Conservation (phyloP, 2,329 filamentous ascomycete genomes). For the Fusarium compactum region DNA sequence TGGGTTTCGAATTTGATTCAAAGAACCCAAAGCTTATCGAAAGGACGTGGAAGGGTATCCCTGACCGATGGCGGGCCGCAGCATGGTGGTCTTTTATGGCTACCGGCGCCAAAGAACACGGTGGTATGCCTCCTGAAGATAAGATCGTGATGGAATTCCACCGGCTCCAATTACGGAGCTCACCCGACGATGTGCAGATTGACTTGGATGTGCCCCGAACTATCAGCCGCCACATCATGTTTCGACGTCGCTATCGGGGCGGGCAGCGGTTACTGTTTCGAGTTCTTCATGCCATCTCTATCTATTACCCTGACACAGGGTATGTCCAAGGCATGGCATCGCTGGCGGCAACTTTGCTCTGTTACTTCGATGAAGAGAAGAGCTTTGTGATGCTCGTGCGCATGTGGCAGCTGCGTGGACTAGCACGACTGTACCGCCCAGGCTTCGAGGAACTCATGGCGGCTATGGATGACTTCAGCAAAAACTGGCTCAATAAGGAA, state of each 20-base stretch:
- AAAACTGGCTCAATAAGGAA: slow-evolving; percentile 83
- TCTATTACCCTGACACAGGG: slow-evolving; percentile 91
- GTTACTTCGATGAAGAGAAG: slow-evolving; percentile 96
- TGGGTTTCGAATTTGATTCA: slow-evolving; percentile 80
- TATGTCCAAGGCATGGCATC: slow-evolving; percentile 99
- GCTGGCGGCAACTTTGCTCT: slow-evolving; percentile 89
- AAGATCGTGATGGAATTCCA: slow-evolving; percentile 79
- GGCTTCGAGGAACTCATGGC: slow-evolving; percentile 90
- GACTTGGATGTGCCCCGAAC: slow-evolving; percentile 96
- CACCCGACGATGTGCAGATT: slow-evolving; percentile 94
- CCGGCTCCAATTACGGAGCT: slow-evolving; percentile 77
- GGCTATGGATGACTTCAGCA: slow-evolving; percentile 86
- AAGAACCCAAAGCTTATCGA: slow-evolving; percentile 87
- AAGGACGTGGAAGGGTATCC: slow-evolving; percentile 97
- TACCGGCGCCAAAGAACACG: slow-evolving; percentile 75
- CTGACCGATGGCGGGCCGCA: slow-evolving; percentile 91
- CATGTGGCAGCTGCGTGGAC: slow-evolving; percentile 88
- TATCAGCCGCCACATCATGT: slow-evolving; percentile 97
- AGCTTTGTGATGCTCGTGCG: slow-evolving; percentile 97
- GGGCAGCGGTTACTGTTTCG: slow-evolving; percentile 93
- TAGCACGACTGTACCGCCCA: slow-evolving; percentile 84
- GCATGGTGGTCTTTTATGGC: slow-evolving; percentile 96
- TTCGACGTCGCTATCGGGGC: slow-evolving; percentile 88
- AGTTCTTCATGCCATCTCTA: slow-evolving; percentile 88
- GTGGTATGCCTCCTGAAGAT: slow-evolving; percentile 73